Base-by-base conservation (phyloP, 345 rosid genomes). In the Arabidopsis thaliana region DNA sequence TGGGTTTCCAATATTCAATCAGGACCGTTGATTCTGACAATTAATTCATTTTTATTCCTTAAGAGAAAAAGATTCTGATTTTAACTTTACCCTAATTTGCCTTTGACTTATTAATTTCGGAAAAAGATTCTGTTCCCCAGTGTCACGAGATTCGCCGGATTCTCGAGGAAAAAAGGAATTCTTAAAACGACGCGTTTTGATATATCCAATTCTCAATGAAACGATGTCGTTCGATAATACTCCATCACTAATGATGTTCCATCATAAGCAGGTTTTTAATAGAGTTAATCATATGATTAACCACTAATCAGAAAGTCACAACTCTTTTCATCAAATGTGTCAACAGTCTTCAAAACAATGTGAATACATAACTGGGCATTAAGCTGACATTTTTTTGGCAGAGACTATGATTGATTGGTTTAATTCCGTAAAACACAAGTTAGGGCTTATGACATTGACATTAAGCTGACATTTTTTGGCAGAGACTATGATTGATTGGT, bases 391-490 rank as follows among this genome's bases (percentile, higher is more conserved):
- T 14, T 11, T 25, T 32, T 57, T n/a, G 61, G 20, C 62, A 1
- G 3, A 51, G 60, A 38, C 5, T 44, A 28, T 12, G 36, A 44
- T 45, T 46, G 55, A 64, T 46, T 45, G 9, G 22, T 62, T 63
- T 41, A 14, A 24, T 23, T 4, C 7, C 32, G 52, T 62, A 63
- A 10, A 37, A 7, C 66, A 59, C 46, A 32, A 58, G 64, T 23
- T 72, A 50, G 1, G 38, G 53, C 46, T 81, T 84, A 90, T 61
- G 87, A 76, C 20, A 85, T 24, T 1, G 94, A 86, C 69, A 10
- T 44, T 72, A 16, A 16, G 20, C 20, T 56, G 38, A 7, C 24
- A 56, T 11, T 14, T 11, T 25, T 32, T 57, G 7, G 61, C 62
- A 1, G 3, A 51, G 60, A 38, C 5, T 44, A 28, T 12, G 36